Evolutionary conservation across 106 monocot genomes (phyloP), one percentile per base, ranked within the genome.

Genomic region (Allium sativum): DNA sequence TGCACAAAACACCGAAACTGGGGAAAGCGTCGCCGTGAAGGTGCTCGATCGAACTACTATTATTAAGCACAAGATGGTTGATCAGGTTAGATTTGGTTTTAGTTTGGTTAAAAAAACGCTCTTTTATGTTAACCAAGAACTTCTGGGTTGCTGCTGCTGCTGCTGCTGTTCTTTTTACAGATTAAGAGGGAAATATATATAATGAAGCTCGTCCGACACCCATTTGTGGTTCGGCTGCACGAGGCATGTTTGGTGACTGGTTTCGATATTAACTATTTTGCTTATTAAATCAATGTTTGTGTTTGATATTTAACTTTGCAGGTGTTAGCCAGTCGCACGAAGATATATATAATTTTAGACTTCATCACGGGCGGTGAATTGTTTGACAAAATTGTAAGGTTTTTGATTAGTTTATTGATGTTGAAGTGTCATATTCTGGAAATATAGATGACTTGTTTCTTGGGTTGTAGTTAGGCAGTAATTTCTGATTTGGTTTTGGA

Each of bases 121-220:
- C 18, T 0, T 44, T 45, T 19, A 6, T 21, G 44, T 47, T 14
- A 31, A 31, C 9, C 12, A 31, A 8, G 4, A 7, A 4, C 16
- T 56, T 59, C 13, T 31, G 13, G 14, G 2, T 13, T 59, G 10
- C 12, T n/a, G n/a, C n/a, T n/a, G n/a, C n/a, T n/a, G n/a, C n/a
- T n/a, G n/a, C n/a, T n/a, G n/a, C n/a, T 42, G 18, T 58, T 48
- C 10, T 11, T 57, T 9, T 55, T 57, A 47, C 81, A 94, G 94
- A 90, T 96, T 18, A 90, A 96, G 75, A 81, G 81, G 58, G 95
- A 96, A 52, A 96, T 96, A 63, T 96, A 90, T 9, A 84, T 96
- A 48, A 96, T 95, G 95, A 95, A 90, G 77, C 83, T 95, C 61
- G 95, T 95, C 8, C 71, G 95, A 58, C 95, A 95, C 68, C 95